Evolutionary conservation across 177 flowering plant species (phyloP).

Genomic region (Tripterygium wilfordii): DNA sequence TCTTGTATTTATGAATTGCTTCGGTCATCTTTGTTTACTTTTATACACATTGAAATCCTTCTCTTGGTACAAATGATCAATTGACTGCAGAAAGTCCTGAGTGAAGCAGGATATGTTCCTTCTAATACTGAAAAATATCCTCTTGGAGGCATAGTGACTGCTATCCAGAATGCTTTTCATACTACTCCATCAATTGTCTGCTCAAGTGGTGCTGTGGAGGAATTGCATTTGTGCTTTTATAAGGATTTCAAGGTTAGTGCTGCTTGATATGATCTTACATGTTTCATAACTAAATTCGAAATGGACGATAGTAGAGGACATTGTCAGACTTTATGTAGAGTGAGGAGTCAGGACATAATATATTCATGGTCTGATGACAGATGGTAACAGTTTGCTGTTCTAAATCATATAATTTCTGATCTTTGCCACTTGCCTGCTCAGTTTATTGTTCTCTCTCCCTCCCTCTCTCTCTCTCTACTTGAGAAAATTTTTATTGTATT

Average conservation of each 20-base stretch:
- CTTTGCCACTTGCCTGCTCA: too few species aligned
- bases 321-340: neutral
- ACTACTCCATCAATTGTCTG: slow-evolving; percentile 55
- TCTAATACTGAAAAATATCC: slow-evolving; percentile 67
- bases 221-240: slow-evolving; percentile 68
- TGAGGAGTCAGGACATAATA: too few species aligned
- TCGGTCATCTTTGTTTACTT: too few species aligned
- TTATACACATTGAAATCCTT: too few species aligned
- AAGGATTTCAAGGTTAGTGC: slow-evolving; percentile 68
- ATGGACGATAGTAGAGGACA: too few species aligned
- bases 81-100: slow-evolving; percentile 45
- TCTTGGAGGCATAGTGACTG: slow-evolving; percentile 58
- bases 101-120: slow-evolving; percentile 69
- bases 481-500: neutral
- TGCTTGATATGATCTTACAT: neutral
- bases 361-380: too few species aligned
- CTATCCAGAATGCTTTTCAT: slow-evolving; percentile 69
- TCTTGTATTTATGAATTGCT: too few species aligned
- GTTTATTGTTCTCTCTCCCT: too few species aligned
- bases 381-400: too few species aligned
- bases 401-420: too few species aligned
- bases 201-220: slow-evolving; percentile 57
- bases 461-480: neutral
- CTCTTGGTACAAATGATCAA: too few species aligned
- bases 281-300: neutral